Base-by-base conservation (phyloP, 1,284 basidiomycete genomes). In the Entoloma clypeatum region DNA sequence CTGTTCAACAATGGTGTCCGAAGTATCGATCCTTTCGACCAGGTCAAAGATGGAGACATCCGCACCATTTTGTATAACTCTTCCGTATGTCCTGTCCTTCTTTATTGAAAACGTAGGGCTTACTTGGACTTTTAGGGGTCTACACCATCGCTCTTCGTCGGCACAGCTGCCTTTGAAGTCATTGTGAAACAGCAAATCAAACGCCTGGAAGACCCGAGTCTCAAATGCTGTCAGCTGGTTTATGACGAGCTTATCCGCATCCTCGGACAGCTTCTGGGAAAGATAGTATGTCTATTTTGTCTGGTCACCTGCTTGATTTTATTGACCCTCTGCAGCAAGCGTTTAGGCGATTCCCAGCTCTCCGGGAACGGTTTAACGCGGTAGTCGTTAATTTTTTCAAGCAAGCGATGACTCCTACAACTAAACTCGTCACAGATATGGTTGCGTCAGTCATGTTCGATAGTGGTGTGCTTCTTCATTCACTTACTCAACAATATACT, bases 141-240 rank as follows among this genome's bases (percentile, higher is more conserved):
- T 4, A 95, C 93, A 5, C 95, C 95, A 17, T 85, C 94, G 0
- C 74, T 99, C 11, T 98, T 99, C 60, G 94, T 98, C 36, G 92
- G 93, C 14, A 95, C 95, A 0, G 85, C 89, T 45, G 95, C 95
- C 1, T 98, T 98, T 54, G 94, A 98, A 62, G 88, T 94, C 45
- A 98, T 98, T 55, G 92, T 98, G 55, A 99, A 98, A 72, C 92
- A 97, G 62, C 95, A 99, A 65, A 99, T 99, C 63, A 88, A 93
- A 65, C 80, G 95, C 34, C 70, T 99, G 39, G 95, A 98, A 59
- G 95, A 98, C 9, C 95, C 95, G 3, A 75, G 80, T 47, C 66
- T 97, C 56, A 94, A 94, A 61, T 98, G 95, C 59, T 94, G 90
- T 55, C 83, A 92, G 52, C 74, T 98, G 41, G 88, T 98, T 1